Conservation (phyloP, 306 rosid species). For the Trifolium pratense region DNA sequence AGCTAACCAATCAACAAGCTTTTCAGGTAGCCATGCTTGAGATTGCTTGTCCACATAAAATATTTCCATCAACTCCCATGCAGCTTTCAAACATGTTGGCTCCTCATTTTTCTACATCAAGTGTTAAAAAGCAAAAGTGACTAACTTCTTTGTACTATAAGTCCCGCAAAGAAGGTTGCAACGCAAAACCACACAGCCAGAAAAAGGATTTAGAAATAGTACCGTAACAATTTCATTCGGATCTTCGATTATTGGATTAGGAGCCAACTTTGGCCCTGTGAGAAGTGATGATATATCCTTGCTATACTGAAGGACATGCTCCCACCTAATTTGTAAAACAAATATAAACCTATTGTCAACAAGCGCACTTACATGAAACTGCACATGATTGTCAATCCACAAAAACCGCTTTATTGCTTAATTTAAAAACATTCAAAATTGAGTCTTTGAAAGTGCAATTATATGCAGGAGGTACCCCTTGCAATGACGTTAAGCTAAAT, state of each 20-base stretch:
- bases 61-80: constrained; percentile 93
- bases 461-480: neutral
- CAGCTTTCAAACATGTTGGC: constrained; percentile 86
- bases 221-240: constrained; percentile 64
- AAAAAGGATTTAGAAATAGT: constrained; percentile 31
- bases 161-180: constrained; percentile 30
- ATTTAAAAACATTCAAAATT: neutral
- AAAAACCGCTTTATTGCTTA: constrained; percentile 17
- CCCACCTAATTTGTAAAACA: constrained; percentile 70
- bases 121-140: constrained; percentile 16
- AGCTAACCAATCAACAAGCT: constrained; percentile 95
- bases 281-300: constrained; percentile 76
- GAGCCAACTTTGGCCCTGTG: constrained; percentile 53
- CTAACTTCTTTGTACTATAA: neutral
- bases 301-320: constrained; percentile 85
- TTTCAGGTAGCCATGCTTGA: constrained; percentile 88
- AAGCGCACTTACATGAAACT: neutral
- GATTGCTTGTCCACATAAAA: constrained; percentile 90
- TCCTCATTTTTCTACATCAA: constrained; percentile 66
- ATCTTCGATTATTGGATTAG: constrained; percentile 66
- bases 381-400: neutral
- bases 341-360: constrained; percentile 26
- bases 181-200: neutral
- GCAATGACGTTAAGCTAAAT: neutral
- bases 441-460: neutral